Base-by-base conservation (phyloP, 192 early-diverging fungal species). In the Kickxella alabastrina region DNA sequence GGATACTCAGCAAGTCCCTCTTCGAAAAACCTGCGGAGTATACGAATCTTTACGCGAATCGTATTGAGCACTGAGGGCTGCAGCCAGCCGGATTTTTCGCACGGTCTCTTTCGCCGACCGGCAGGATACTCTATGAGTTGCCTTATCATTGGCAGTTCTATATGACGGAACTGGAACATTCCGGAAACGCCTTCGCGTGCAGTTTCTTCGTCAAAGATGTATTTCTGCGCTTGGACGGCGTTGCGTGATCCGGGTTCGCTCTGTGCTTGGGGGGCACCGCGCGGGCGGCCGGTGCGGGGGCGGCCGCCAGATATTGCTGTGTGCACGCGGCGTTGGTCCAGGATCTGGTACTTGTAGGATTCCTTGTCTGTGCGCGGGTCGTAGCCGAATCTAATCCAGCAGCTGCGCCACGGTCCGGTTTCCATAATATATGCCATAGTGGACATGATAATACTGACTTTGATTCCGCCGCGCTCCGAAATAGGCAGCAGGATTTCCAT, bases 381-480 rank as follows among this genome's bases (percentile, higher is more conserved):
- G 28, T 77, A 77, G 43, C 74, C 74, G 42, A 66, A 55, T 6
- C 68, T 52, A 34, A 77, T 66, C 74, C 74, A 77, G 55, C 74
- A 77, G 48, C 52, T 62, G 31, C 74, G 62, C 74, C 74, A 77
- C 7, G 74, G 50, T 2, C 74, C 68, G 0, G 23, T 46, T 0
- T 65, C 50, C 67, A 77, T 71, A 23, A 61, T 14, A 22, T 77
- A 77, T 3, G 74, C 47, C 22, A 65, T 36, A 12, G 48, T 54
- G 15, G 54, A 42, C 61, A 71, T 64, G 25, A 64, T 28, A 3
- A 24, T 39, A 41, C 34, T 51, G 10, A 49, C 13, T 10, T 25
- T 42, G 10, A 43, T 22, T 6, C 54, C 52, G 25, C 39, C 22
- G 52, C 55, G 55, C 36, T 68, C 65, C 17, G 32, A 3, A 10